Evolutionary conservation across 1,139 yeast species (phyloP).

Genomic region (Scheffersomyces quercinus): DNA sequence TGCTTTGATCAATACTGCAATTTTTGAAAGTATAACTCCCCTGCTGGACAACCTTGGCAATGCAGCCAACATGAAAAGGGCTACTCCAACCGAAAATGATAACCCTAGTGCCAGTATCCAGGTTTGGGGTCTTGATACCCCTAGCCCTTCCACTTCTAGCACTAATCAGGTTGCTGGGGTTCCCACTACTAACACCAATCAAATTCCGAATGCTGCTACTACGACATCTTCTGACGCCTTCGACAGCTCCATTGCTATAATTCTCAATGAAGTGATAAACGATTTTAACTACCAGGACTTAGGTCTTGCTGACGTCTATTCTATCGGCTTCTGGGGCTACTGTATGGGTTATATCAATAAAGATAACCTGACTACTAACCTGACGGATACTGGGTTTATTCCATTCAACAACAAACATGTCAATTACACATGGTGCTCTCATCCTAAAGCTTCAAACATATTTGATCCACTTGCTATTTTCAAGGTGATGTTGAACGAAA

Average conservation of each 20-base stretch:
- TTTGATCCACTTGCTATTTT: conserved; percentile 56
- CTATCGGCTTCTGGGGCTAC: conserved; percentile 73
- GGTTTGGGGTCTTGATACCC: neutral
- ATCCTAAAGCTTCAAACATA: conserved; percentile 45
- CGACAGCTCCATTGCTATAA: conserved; percentile 36
- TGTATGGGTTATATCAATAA: conserved; percentile 52
- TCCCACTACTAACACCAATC: too few species aligned
- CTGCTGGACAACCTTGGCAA: neutral
- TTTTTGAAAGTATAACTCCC: too few species aligned
- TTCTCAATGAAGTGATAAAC: conserved; percentile 11
- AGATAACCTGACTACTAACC: conserved; percentile 7
- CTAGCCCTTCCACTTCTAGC: too few species aligned
- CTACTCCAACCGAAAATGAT: neutral
- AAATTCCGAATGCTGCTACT: neutral
- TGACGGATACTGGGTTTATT: too few species aligned
- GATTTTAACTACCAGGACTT: conserved; percentile 24
- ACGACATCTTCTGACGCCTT: conserved; percentile 4
- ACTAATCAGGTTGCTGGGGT: too few species aligned
- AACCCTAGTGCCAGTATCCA: neutral
- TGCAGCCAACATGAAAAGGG: neutral
- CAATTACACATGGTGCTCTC: conserved; percentile 58
- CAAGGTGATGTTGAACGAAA: conserved; percentile 38
- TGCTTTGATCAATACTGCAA: conserved; percentile 23
- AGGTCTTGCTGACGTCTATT: conserved; percentile 63
- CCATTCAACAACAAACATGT: conserved; percentile 37